Conservation (phyloP, 2,329 filamentous ascomycete genomes). For the Podosphaera fusca region DNA sequence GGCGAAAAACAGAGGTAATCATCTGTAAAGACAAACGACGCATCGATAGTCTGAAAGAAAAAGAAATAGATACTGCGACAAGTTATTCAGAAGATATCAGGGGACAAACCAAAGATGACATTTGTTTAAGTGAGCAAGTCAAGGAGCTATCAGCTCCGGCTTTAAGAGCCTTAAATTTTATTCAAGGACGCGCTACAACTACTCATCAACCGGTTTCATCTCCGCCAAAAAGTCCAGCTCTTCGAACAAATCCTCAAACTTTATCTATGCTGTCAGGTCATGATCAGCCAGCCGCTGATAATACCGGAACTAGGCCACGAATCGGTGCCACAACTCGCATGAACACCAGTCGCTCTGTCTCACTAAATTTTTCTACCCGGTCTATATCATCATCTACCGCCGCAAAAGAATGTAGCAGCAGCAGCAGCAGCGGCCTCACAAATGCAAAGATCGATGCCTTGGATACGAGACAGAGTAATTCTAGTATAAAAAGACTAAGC, state of each 20-base stretch:
- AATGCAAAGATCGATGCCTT: conserved; percentile 5
- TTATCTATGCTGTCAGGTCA: conserved; percentile 12
- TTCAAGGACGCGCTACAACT: conserved; percentile 12
- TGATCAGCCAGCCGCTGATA: background rate
- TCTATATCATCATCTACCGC: conserved; percentile 11
- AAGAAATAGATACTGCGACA: conserved; percentile 17
- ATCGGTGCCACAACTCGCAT: conserved; percentile 9
- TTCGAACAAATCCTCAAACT: conserved; percentile 13
- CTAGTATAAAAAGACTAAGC: conserved; percentile 33
- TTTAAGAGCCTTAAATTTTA: conserved; percentile 16
- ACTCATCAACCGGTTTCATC: conserved; percentile 9
- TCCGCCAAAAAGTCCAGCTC: conserved; percentile 8
- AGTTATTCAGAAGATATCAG: conserved; percentile 12
- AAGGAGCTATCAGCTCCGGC: conserved; percentile 14
- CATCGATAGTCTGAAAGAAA: conserved; percentile 16
- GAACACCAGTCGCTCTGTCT: conserved; percentile 9
- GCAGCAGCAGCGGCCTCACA: conserved; percentile 5
- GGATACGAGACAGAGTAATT: conserved; percentile 27
- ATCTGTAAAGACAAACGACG: conserved; percentile 9
- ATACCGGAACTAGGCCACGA: conserved; percentile 9
- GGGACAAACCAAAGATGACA: conserved; percentile 16
- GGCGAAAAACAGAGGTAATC: conserved; percentile 16
- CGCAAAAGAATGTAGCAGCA: conserved; percentile 7
- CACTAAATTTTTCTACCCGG: conserved; percentile 11
- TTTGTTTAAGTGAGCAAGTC: conserved; percentile 11